Evolutionary conservation across 805 yeast species (phyloP), one percentile per base, ranked within the genome.

Genomic region (Schwanniomyces vanrijiae): DNA sequence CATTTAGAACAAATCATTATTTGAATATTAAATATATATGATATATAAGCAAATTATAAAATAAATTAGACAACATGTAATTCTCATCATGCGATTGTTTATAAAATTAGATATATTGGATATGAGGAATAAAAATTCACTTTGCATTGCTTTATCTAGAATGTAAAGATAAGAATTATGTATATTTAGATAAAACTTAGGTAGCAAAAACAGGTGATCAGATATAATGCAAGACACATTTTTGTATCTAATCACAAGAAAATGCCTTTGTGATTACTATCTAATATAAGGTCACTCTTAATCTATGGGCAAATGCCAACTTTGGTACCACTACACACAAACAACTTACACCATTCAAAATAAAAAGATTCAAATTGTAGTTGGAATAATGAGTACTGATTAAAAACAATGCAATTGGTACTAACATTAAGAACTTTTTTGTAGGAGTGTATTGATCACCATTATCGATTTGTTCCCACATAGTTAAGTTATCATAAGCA

Each of bases 391-490:
- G 98, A 1, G 97, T 91, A 44, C 94, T 83, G 28, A 90, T 76
- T 55, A 92, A 75, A 58, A 92, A 92, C 59, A 94, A 75, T 6
- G 82, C 84, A 53, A 94, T 88, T 22, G 99, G 99, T n/a, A 94
- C 97, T 42, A 88, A 83, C 71, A 92, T 80, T 54, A 92, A 74
- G 62, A 90, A 92, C 68, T 92, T 92, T 75, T 94, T 91, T 33
- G 96, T 84, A 10, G 99, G 99, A 0, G 99, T 94, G 65, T 91
- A 92, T 66, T 90, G 96, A 62, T 90, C 97, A 49, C 98, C 99
- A 59, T 91, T 84, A 65, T 88, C 95, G 49, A 86, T 85, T 68
- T 92, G 99, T 68, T 92, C 99, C 99, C 99, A 92, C 97, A 92
- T 90, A 19, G 97, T 94, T 55, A 92, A 76, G 60, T 89, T 85